Evolutionary conservation across 2,329 filamentous ascomycete genomes (phyloP), one percentile per base, ranked within the genome.

Genomic region (Fusarium gaditjirri): DNA sequence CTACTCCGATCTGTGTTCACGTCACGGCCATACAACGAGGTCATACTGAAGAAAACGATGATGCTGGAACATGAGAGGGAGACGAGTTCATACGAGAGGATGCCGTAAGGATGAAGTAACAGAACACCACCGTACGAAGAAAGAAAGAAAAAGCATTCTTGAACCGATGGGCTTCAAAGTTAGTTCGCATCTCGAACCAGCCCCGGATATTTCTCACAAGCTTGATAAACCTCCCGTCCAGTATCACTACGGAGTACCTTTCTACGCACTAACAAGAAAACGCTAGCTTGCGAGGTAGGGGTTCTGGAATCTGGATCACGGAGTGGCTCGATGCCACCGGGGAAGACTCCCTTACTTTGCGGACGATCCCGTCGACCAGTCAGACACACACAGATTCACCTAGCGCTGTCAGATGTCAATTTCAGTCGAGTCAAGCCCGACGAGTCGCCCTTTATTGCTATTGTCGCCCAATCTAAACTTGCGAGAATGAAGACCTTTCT

Each of bases 1-100:
- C 13, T 23, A 44, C 62, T 56, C 27, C 68, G 62, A 25, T 71
- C 63, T 14, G 54, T 31, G 19, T 39, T 8, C 2, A n/a, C 25
- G 3, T 23, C 46, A n/a, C 46, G 46, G n/a, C 35, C 52, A 58
- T 57, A 23, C 27, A 25, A 9, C 56, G 23, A 25, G 36, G 19
- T 23, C 54, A 56, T 56, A 14, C 21, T 50, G 13, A n/a, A 23
- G 29, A 17, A 43, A 36, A 17, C 10, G 7, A 19, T 21, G 11
- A n/a, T 38, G 25, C n/a, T 33, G 2, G 23, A 27, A 19, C 10
- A 10, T 19, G 21, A 25, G 31, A 17, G 14, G 29, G n/a, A 42
- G 16, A 56, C 4, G 0, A n/a, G n/a, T 54, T 41, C 35, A 38
- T 29, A 19, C n/a, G n/a, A 19, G n/a, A 7, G 46, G 14, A 16